Conservation (phyloP, 257 asterid genomes). For the Hygrophila difformis region DNA sequence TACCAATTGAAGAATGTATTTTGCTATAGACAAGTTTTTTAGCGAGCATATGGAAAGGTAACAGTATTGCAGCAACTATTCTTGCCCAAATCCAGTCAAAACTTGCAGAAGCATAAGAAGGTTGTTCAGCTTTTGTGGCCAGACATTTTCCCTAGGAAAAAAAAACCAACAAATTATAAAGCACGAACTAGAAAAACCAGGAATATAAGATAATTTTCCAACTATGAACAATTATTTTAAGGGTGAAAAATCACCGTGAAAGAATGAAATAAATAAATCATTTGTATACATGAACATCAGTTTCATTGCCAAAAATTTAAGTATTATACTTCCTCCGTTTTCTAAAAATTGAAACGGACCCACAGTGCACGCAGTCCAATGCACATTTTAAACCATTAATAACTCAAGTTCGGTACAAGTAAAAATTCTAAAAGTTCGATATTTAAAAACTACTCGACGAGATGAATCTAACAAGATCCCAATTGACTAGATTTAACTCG, state of each 20-base stretch:
- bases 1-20: slow-evolving; percentile 63
- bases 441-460: no score
- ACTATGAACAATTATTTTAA: not conserved
- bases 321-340: no score
- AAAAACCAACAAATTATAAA: slow-evolving; percentile 11
- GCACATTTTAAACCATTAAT: no score
- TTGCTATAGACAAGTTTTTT: slow-evolving; percentile 66
- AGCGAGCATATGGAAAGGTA: slow-evolving; percentile 77
- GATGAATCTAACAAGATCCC: no score
- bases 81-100: slow-evolving; percentile 73
- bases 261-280: no score
- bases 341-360: no score
- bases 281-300: no score
- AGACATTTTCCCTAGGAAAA: slow-evolving; percentile 69
- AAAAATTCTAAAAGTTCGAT: no score
- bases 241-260: not conserved
- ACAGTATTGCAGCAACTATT: slow-evolving; percentile 42
- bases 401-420: no score
- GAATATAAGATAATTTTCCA: not conserved
- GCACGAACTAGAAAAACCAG: slow-evolving; percentile 15
- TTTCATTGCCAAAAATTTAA: no score
- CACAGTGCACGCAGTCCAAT: no score
- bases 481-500: no score
- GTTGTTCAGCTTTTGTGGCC: slow-evolving; percentile 52
- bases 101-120: slow-evolving; percentile 43